Base-by-base conservation (phyloP, 1,284 basidiomycete genomes). In the Ganoderma meredithae region DNA sequence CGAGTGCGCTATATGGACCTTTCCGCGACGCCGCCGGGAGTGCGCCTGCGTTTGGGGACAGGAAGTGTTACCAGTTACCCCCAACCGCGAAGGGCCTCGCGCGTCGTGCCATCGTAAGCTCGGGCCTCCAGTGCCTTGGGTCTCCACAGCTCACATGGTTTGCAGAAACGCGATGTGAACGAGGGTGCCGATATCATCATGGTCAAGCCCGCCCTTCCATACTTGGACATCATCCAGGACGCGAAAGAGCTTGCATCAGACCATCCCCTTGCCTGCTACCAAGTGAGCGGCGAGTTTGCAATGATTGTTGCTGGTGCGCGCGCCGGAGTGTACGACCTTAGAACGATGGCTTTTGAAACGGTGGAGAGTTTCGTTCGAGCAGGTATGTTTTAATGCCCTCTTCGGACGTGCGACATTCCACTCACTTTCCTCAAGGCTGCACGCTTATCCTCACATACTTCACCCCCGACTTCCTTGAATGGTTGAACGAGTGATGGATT, bases 171-270 rank as follows among this genome's bases (percentile, higher is more conserved):
- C 56, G 98, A 99, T 79, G 87, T 90, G 0, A 82, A 79, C n/a
- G 97, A 99, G 83, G 98, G 98, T 27, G 98, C 98, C 19, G 98
- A 99, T 79, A 95, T 99, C 74, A 90, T 99, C 78, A 99, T 99
- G 97, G 96, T 99, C 78, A 99, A 99, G 79, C 98, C 98, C 12
- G 89, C 95, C 0, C 81, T 99, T 68, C 97, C 97, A 0, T 99
- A 99, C 83, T 93, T 99, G 62, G 98, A 99, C 82, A 92, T 99
- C 79, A 92, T 99, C 69, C 87, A 93, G 43, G 96, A 98, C 76
- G 96, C 96, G 27, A 89, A 93, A 0, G 81, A 91, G 72, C 84
- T 98, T 53, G 92, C 94, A 1, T 89, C 90, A 0, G 91, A 98
- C 78, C 91, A 95, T 75, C 97, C 96, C 1, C 85, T 97, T 33